Evolutionary conservation across 345 rosid genomes (phyloP), one percentile per base, ranked within the genome.

Genomic region (Physaria fendleri): DNA sequence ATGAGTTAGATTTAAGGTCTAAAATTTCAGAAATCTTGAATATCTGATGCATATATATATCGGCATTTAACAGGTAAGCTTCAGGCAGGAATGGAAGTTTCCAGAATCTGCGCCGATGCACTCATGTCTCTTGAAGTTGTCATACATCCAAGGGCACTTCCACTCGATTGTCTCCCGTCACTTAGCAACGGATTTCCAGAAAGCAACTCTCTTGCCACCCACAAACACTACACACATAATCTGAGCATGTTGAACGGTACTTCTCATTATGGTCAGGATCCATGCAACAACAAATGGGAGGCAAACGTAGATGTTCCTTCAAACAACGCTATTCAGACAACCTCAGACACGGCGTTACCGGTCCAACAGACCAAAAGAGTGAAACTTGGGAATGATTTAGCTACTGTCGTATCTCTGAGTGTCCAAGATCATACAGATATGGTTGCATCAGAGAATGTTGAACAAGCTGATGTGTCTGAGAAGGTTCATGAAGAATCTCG

Each of bases 91-190:
- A 73, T 76, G 41, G 54, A 73, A 77, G 64, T 85, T 47, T 71
- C 85, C 2, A 83, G 73, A 43, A 78, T 83, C 55, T 93, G 99
- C 63, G 81, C 81, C n/a, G 60, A 74, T 41, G 94, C 99, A 20
- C 74, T 89, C 62, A 69, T 81, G 59, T 73, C 85, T 35, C 73
- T 89, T 75, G 99, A 85, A 77, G 86, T 81, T 48, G 80, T 89
- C 62, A 78, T 89, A 46, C 97, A 89, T 75, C 98, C 96, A 1
- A 78, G 96, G 71, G 82, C 75, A 27, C 84, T 81, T 59, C 86
- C 92, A 8, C 53, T 81, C 39, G 74, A 66, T 13, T 78, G 76
- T 71, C 73, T 69, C 23, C 71, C 75, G 3, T 30, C 87, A 7
- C 58, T 58, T 62, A 45, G 71, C 58, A 16, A 17, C 28, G 49